Evolutionary conservation across 495 filamentous ascomycete species (phyloP), one percentile per base, ranked within the genome.

Genomic region (Geopyxis carbonaria): DNA sequence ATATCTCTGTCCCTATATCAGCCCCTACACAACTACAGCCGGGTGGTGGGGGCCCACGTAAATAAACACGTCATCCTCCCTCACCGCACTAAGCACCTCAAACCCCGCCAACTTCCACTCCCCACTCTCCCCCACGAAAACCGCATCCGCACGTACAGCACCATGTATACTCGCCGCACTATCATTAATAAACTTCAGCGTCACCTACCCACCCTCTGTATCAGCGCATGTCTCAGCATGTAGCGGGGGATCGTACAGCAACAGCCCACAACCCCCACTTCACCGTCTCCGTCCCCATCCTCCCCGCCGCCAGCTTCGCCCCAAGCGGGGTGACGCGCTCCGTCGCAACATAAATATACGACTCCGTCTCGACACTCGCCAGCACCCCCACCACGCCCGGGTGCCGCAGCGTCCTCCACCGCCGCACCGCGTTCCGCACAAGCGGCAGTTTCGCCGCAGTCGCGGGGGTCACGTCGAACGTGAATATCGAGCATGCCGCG

Each of bases 61-160:
- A 50, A 94, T 85, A 28, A 93, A 66, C 5, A 82, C 79, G 36
- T 93, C 78, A 40, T 94, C 86, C 24, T 95, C 89, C 55, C 93
- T 93, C 60, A 93, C 78, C 15, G 80, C 92, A 60, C 87, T 94
- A 25, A 95, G 57, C 7, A 92, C 68, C 46, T 97, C 91, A 41
- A 95, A 89, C 6, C 89, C 89, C 3, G 80, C 84, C 2, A 97
- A 61, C 57, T 89, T 94, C 89, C 89, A 97, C 57, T 95, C 89
- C 21, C 89, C 89, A 59, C 89, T 93, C 56, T 95, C 86, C 57
- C 82, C 80, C 10, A 76, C 81, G 55, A 78, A 95, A 46, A 97
- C 69, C 0, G 87, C 93, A 2, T 81, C 79, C 15, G 78, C 73
- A 38, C 81, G 71, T 20, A 95, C 64, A 44, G 70, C 81, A 25